Evolutionary conservation across 106 monocot genomes (phyloP), one percentile per base, ranked within the genome.

Genomic region (Amphibolis antarctica): DNA sequence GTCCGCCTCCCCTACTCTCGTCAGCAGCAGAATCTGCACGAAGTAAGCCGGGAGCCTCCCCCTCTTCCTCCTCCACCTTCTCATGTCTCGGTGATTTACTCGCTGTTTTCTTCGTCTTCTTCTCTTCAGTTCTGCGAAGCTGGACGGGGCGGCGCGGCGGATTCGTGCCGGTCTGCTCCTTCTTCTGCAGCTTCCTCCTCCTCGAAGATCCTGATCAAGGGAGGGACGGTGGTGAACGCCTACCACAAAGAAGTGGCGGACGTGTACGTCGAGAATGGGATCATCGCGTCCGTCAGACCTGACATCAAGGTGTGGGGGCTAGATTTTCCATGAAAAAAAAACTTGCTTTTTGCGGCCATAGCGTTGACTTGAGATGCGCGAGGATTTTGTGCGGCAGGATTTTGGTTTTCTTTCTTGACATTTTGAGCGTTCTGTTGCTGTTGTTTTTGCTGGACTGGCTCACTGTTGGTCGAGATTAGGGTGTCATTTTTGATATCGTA

Each of bases 151-250:
- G 64, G 60, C 36, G 36, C 36, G 60, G 36, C n/a, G 47, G 66
- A 62, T 31, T 44, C 68, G 7, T 28, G 58, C 1, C 50, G 22
- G 27, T 23, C 55, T 48, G n/a, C n/a, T n/a, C n/a, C n/a, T n/a
- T n/a, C n/a, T n/a, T n/a, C n/a, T n/a, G n/a, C n/a, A n/a, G n/a
- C n/a, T n/a, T n/a, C n/a, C n/a, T 65, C 73, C 7, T 75, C 76
- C 0, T 51, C 69, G 63, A 94, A 78, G 77, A 83, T 94, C 53
- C 42, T 89, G 77, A 84, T 96, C 46, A 89, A 74, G 74, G 89
- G 89, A 19, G 94, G 94, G n/a, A 96, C 83, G 24, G 94, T 96
- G 62, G 94, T 96, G 27, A 96, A 96, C 58, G 94, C 94, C 13
- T 84, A 89, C 76, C 81, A 84, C 74, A 84, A 86, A 76, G 84